Conservation (phyloP, 768 basidiomycete species). For the Tulasnella sp. region DNA sequence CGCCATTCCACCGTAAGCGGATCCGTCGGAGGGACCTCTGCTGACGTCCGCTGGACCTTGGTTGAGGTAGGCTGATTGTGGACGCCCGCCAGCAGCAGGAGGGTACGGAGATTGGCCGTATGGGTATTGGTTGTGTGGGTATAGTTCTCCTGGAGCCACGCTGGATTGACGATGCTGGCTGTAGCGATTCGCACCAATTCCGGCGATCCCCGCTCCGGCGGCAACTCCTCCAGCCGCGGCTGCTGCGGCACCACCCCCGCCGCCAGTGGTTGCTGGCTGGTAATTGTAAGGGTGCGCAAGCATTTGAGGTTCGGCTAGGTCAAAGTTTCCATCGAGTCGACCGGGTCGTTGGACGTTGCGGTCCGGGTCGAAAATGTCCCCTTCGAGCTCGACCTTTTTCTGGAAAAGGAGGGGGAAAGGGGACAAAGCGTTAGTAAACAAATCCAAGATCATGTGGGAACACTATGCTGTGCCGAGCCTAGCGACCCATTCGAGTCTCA, state of each 20-base stretch:
- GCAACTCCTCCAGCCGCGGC: neutral
- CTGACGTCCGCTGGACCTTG: neutral
- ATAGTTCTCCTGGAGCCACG: neutral
- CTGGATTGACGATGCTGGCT: neutral
- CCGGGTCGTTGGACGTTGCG: conserved; percentile 5
- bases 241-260: neutral
- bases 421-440: neutral
- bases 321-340: neutral
- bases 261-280: neutral
- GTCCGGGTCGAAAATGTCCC: conserved; percentile 1
- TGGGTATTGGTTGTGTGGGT: neutral
- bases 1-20: neutral
- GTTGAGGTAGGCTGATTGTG: neutral
- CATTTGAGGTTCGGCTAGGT: neutral
- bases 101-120: neutral
- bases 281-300: neutral
- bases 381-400: neutral
- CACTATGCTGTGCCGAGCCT: too few relatives aligned
- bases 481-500: neutral
- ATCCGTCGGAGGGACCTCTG: neutral
- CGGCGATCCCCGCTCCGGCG: neutral
- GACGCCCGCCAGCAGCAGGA: neutral
- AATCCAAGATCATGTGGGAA: neutral
- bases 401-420: neutral
- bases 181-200: neutral